A percentile compares a stretch with the other conserved stretches of the same genome.
phyloP scores from a whole-genome alignment of 441 rosid genomes.

The Daphne laureola region DNA sequence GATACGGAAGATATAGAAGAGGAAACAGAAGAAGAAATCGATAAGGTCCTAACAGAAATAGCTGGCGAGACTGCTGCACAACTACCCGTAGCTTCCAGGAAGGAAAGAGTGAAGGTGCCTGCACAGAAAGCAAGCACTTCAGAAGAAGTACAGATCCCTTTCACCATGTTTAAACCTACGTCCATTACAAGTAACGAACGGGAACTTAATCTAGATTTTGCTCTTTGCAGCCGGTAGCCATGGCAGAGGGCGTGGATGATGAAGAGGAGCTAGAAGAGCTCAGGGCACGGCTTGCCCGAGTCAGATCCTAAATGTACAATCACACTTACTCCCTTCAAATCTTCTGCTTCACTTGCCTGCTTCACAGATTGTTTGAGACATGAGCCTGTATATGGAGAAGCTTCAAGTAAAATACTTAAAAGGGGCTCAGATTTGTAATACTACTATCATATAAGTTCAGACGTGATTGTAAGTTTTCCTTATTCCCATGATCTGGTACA shows the following conservation, averaged over 20 bases:
- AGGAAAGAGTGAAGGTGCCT: constrained; percentile 26
- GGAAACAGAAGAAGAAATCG: constrained; percentile 39
- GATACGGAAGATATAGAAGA: constrained; percentile 40
- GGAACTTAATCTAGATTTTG: not conserved
- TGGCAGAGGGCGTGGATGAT: constrained; percentile 34
- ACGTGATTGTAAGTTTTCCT: too few relatives aligned
- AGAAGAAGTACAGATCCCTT: constrained; percentile 22
- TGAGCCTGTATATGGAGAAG: too few relatives aligned
- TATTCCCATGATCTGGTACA: too few relatives aligned
- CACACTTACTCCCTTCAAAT: not conserved
- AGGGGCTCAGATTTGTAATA: too few relatives aligned
- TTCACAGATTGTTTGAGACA: too few relatives aligned
- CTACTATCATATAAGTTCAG: too few relatives aligned
- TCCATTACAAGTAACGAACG: not conserved
- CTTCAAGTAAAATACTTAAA: too few relatives aligned
- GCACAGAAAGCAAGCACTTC: constrained; percentile 25
- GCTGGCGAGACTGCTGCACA: constrained; percentile 39
- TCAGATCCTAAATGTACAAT: constrained; percentile 20
- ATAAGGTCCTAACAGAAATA: constrained; percentile 36
- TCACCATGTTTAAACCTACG: not conserved
- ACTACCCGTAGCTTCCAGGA: constrained; percentile 34
- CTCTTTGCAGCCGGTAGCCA: constrained; percentile 23
- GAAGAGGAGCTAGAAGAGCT: constrained; percentile 36
- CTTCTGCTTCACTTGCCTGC: too few relatives aligned
- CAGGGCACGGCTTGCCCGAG: constrained; percentile 32